Evolutionary conservation across 805 yeast genomes (phyloP).

Genomic region (Schizosaccharomyces japonicus): DNA sequence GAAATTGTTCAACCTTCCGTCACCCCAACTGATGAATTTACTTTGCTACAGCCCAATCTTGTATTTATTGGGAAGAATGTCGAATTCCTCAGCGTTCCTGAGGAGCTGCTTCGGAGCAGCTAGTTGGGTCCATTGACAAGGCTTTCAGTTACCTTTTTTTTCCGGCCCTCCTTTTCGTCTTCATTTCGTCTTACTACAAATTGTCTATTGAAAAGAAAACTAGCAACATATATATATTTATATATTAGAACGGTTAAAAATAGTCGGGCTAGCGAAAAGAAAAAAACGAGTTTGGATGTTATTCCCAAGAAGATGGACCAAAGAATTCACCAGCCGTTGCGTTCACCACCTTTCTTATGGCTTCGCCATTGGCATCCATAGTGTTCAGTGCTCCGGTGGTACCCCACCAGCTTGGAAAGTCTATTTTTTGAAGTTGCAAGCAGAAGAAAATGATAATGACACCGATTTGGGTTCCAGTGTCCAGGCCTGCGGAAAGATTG

Average conservation of each 20-base stretch:
- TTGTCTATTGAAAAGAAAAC: not conserved
- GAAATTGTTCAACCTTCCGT: conserved; percentile 31
- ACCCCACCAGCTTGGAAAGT: not conserved
- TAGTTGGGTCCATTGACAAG: too few relatives aligned
- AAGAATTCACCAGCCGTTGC: conserved; percentile 6
- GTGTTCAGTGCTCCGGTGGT: not conserved
- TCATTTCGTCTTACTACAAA: not conserved
- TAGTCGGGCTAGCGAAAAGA: not conserved
- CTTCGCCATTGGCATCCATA: not conserved
- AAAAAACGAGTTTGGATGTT: not conserved
- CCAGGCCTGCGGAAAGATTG: conserved; percentile 38
- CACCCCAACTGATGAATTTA: conserved; percentile 15
- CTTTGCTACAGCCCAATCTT: conserved; percentile 7
- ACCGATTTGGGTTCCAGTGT: conserved; percentile 41
- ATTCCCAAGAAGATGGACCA: not conserved
- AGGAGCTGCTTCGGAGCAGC: not conserved
- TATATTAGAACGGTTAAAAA: not conserved
- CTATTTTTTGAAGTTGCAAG: not conserved
- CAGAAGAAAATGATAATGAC: conserved; percentile 33
- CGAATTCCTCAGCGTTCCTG: not conserved
- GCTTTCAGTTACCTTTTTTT: too few relatives aligned
- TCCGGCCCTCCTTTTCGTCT: not conserved
- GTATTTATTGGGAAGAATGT: conserved; percentile 1
- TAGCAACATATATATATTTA: not conserved
- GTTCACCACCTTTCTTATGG: conserved; percentile 2